Base-by-base conservation (phyloP, 2,329 filamentous ascomycete species). In the Aspergillus clavatus region DNA sequence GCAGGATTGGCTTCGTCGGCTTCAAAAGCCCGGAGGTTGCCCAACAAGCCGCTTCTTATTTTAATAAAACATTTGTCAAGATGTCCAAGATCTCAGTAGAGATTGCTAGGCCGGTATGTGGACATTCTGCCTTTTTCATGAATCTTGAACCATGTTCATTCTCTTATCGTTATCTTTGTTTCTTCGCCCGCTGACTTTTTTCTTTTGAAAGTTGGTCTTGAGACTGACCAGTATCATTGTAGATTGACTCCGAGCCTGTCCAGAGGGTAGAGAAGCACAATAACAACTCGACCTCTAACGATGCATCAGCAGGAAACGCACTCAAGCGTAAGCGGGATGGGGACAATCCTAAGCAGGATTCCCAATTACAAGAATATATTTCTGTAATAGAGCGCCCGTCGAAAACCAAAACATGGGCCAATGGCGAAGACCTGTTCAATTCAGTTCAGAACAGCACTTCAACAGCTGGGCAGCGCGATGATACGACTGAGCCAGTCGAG, bases 51-150 rank as follows among this genome's bases (percentile, higher is more conserved):
- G 86, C 94, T 65, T 90, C 87, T 69, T 95, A 95, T 74, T 96
- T 96, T 77, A 90, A 98, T 75, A 88, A 82, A 66, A 85, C 90
- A 52, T 98, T 89, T 70, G 89, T 98, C 60, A 88, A 89, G 58
- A 93, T 96, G 87, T 95, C 90, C 46, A 94, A 85, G 73, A 89
- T 98, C 60, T 79, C 78, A 23, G 93, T 96, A 51, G 90, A 96
- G 72, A 73, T 93, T 61, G 93, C 93, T 45, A 84, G 81, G 66
- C 85, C 93, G 48, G 86, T 94, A 73, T 64, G 79, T 70, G 42
- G 8, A 24, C 8, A 26, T 40, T 40, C 29, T 38, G 38, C 28
- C 41, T 24, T 11, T 41, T 47, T 44, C 23, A 51, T 51, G 46
- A 40, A 42, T 45, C 45, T 54, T 36, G 42, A 44, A 43, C 43